Evolutionary conservation across 2,329 filamentous ascomycete genomes (phyloP).

Genomic region (Colletotrichum musae): DNA sequence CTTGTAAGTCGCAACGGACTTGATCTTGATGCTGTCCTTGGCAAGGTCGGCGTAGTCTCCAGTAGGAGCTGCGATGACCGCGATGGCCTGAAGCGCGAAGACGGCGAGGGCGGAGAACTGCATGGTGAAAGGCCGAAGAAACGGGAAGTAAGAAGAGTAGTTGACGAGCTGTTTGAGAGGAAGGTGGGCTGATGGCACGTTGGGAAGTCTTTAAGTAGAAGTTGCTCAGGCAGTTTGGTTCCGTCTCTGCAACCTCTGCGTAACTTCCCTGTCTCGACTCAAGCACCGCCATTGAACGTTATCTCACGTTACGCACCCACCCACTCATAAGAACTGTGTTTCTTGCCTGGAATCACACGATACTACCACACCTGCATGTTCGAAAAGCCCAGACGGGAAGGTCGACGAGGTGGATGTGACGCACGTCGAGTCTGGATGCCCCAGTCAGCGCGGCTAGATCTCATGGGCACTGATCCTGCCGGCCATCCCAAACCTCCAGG

Average conservation of each 20-base stretch:
- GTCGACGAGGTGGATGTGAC: too few species aligned
- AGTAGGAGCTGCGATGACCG: slow-evolving; percentile 22
- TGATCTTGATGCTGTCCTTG: slow-evolving; percentile 26
- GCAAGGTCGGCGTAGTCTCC: slow-evolving; percentile 7
- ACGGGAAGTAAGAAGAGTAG: too few species aligned
- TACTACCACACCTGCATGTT: neutral
- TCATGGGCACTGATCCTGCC: too few species aligned
- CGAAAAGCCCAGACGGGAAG: neutral
- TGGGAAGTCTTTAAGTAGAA: neutral
- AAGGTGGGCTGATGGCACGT: neutral
- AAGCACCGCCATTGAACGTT: too few species aligned
- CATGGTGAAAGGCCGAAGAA: neutral
- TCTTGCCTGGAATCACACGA: neutral
- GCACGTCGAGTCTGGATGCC: too few species aligned
- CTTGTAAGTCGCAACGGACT: slow-evolving; percentile 16
- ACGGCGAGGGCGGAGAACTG: slow-evolving; percentile 18
- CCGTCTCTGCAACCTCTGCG: too few species aligned
- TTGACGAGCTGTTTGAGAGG: neutral
- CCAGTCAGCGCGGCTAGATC: too few species aligned
- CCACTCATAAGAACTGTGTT: too few species aligned
- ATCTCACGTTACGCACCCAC: too few species aligned
- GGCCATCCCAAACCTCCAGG: too few species aligned
- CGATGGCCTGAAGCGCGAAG: slow-evolving; percentile 32
- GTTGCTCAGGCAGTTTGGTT: too few species aligned
- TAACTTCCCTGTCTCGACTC: too few species aligned